These are phyloP conservation scores for Helichrysum umbraculigerum DNA, from an alignment of 129 eudicot species.

Conservation along the genomic window DNA sequence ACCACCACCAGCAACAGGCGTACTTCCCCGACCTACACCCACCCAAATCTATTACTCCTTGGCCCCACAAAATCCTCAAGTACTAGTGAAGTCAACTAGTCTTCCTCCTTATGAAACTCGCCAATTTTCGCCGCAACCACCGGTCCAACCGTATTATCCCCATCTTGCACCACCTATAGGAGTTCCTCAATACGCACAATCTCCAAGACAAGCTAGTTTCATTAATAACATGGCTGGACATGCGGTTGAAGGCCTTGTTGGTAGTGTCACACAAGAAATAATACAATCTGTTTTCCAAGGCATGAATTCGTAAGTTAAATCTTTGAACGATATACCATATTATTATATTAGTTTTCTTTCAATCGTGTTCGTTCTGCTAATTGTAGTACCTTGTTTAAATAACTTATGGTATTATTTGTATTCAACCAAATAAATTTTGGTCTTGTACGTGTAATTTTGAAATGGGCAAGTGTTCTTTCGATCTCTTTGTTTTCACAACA, in stretches of 20 bases:
- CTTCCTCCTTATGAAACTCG: conserved; percentile 27
- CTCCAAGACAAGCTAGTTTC: conserved; percentile 12
- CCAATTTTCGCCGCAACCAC: background rate
- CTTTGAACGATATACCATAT: background rate
- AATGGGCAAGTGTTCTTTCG: too few relatives aligned
- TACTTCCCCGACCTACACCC: conserved; percentile 6
- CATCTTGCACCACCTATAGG: conserved; percentile 17
- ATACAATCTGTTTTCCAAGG: conserved; percentile 23
- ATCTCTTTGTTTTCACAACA: too few relatives aligned
- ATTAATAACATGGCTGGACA: conserved; percentile 29
- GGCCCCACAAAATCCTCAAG: conserved; percentile 15
- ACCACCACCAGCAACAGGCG: background rate
- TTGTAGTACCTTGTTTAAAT: background rate
- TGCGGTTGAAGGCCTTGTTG: conserved; percentile 32
- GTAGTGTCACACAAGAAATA: conserved; percentile 24
- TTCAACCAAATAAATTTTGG: too few relatives aligned
- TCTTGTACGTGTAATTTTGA: too few relatives aligned
- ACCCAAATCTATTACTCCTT: conserved; percentile 22
- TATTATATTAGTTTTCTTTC: background rate
- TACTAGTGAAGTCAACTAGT: conserved; percentile 23
- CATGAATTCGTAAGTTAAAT: background rate
- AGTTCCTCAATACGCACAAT: conserved; percentile 13
- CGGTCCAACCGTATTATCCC: conserved; percentile 14
- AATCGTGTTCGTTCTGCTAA: background rate
- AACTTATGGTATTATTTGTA: background rate